phyloP scores from a whole-genome alignment of 2,329 filamentous ascomycete genomes.

The Claviceps fusiformis region DNA sequence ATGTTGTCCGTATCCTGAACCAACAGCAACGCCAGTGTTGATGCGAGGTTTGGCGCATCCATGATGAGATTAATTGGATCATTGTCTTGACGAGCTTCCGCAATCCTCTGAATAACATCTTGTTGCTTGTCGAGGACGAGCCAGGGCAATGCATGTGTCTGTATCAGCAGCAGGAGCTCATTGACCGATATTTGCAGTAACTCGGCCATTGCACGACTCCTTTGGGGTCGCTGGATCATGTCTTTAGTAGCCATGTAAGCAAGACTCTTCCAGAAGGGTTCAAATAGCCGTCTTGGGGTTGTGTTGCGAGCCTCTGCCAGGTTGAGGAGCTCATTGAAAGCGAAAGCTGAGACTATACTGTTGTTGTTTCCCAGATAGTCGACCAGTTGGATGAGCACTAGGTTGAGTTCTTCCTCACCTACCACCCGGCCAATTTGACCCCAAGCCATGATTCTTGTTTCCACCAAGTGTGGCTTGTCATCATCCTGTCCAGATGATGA shows the following conservation, averaged over 20 bases:
- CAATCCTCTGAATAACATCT: constrained; percentile 70
- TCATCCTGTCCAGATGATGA: constrained; percentile 53
- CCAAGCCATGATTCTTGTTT: constrained; percentile 77
- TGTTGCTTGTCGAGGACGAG: constrained; percentile 66
- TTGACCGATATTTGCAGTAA: constrained; percentile 62
- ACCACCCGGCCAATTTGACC: constrained; percentile 69
- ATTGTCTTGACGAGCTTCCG: constrained; percentile 57
- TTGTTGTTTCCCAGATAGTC: constrained; percentile 81
- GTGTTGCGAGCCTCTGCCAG: constrained; percentile 53
- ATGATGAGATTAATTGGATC: constrained; percentile 45
- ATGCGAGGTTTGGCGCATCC: constrained; percentile 41
- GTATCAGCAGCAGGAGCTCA: constrained; percentile 61
- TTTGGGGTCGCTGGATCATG: constrained; percentile 65
- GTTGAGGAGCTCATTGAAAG: constrained; percentile 68
- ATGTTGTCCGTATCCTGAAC: constrained; percentile 41
- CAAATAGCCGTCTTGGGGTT: constrained; percentile 56
- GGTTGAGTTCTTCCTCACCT: constrained; percentile 70
- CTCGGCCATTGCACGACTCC: constrained; percentile 67
- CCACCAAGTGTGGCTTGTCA: constrained; percentile 50
- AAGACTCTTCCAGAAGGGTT: constrained; percentile 79
- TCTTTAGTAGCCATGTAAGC: constrained; percentile 75
- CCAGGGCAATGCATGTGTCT: constrained; percentile 72
- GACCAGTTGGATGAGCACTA: constrained; percentile 70
- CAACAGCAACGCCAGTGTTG: constrained; percentile 45
- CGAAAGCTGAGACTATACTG: constrained; percentile 62